Percentiles rank a stretch among this genome's conserved stretches.
Evolutionary conservation across 192 early-diverging fungal species (phyloP).

Genomic region (Pilobolus umbonatus): DNA sequence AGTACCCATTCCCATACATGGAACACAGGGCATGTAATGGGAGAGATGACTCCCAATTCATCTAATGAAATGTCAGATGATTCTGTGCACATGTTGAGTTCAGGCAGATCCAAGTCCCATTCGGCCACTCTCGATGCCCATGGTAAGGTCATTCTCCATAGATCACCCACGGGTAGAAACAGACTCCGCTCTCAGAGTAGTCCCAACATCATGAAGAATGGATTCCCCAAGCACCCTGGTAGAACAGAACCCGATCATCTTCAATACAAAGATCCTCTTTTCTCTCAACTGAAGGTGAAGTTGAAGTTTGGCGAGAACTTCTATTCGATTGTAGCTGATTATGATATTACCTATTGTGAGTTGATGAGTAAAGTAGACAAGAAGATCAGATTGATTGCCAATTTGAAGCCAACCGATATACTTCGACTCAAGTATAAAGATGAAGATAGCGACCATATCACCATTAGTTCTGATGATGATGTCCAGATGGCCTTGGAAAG

Average conservation of each 20-base stretch:
- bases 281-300: conserved; percentile 68
- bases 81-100: background rate
- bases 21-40: conserved; percentile 18
- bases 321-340: conserved; percentile 81
- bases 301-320: conserved; percentile 85
- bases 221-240: conserved; percentile 4
- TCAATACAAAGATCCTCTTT: background rate
- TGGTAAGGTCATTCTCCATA: no score
- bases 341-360: conserved; percentile 68
- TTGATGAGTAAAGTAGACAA: conserved; percentile 78
- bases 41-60: background rate
- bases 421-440: conserved; percentile 82
- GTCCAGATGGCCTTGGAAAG: conserved; percentile 88
- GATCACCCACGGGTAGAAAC: conserved; percentile 23
- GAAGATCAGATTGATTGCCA: conserved; percentile 81
- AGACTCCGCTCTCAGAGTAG: conserved; percentile 49
- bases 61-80: background rate
- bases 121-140: conserved; percentile 7
- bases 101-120: conserved; percentile 12
- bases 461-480: conserved; percentile 84
- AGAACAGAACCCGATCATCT: background rate
- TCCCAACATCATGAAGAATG: conserved; percentile 44
- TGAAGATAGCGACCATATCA: conserved; percentile 86
- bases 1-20: conserved; percentile 8
- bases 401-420: conserved; percentile 48